Percentiles rank a stretch among this genome's conserved stretches.
Conservation (phyloP, 2,329 filamentous ascomycete genomes). For the Ascochyta fabae region DNA sequence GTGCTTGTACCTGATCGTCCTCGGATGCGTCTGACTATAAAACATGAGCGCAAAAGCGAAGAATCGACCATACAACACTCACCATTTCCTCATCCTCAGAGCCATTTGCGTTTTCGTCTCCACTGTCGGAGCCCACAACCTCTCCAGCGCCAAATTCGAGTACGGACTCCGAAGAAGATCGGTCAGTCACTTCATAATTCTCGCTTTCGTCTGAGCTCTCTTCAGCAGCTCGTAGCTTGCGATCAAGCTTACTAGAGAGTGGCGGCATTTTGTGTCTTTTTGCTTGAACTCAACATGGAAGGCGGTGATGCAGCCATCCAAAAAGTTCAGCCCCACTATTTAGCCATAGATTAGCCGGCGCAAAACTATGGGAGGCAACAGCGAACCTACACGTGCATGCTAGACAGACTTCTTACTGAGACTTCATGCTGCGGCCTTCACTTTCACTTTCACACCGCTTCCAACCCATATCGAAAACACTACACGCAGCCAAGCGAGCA, state of each 20-base stretch:
- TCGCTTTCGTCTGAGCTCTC: conserved; percentile 47
- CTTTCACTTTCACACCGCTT: conserved; percentile 9
- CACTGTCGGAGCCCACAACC: conserved; percentile 46
- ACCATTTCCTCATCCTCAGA: conserved; percentile 40
- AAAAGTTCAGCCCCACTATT: conserved; percentile 15
- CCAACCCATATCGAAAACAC: conserved; percentile 3
- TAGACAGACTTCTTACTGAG: conserved; percentile 1
- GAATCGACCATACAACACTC: neutral
- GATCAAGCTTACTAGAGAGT: conserved; percentile 45
- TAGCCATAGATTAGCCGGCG: conserved; percentile 12
- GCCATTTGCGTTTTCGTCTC: conserved; percentile 18
- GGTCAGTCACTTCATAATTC: conserved; percentile 50
- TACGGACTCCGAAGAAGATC: conserved; percentile 49
- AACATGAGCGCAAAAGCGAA: conserved; percentile 10
- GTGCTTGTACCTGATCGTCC: conserved; percentile 51
- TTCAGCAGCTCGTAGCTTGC: conserved; percentile 45
- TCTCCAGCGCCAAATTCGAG: conserved; percentile 47
- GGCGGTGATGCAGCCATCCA: neutral
- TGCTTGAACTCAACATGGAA: neutral
- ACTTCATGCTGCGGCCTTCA: conserved; percentile 16
- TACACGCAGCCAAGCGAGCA: conserved; percentile 17
- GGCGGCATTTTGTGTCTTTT: conserved; percentile 32
- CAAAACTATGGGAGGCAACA: conserved; percentile 16
- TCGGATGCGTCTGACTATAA: conserved; percentile 45
- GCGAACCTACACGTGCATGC: conserved; percentile 13